Evolutionary conservation across 805 yeast genomes (phyloP), one percentile per base, ranked within the genome.

Genomic region (Ogataea allantospora): DNA sequence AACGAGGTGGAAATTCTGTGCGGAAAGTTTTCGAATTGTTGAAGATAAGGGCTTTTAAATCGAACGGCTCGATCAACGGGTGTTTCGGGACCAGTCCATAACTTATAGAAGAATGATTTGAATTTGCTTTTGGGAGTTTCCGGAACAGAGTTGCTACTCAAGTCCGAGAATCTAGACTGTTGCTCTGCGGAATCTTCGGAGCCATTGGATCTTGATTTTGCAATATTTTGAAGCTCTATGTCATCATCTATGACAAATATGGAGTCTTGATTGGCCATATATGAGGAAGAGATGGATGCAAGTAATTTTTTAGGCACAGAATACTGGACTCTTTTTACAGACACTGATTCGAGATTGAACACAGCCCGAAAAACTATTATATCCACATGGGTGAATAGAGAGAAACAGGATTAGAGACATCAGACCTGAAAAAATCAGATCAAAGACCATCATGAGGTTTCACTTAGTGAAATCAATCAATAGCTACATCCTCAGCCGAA

Each of bases 1-100:
- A 59, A 51, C 18, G 57, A 53, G 18, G 28, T 43, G 27, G 57
- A 47, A 17, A 77, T 58, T 25, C 49, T 55, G 2, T 43, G 43
- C 0, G 84, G 83, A 25, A 71, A 56, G 2, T 50, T 53, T 35
- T 79, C 82, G 21, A 75, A 41, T 16, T 40, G 53, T 27, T 41
- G 55, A 7, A 51, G 26, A 22, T 47, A 40, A 5, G 44, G 38
- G 30, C 43, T 44, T 2, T 59, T 55, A 25, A 70, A 61, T 3
- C 43, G 40, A 1, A 83, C 80, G 3, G 77, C 72, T 1, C 60
- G 63, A 48, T 80, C 85, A 13, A 43, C 41, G 1, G 77, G 70
- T 2, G 49, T 46, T 2, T 43, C 50, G 0, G 88, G 87, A 1
- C 88, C 87, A n/a, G 60, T 38, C 81, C 84, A 75, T 1, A 75